phyloP scores from a whole-genome alignment of 345 rosid genomes.

The Microcos paniculata region DNA sequence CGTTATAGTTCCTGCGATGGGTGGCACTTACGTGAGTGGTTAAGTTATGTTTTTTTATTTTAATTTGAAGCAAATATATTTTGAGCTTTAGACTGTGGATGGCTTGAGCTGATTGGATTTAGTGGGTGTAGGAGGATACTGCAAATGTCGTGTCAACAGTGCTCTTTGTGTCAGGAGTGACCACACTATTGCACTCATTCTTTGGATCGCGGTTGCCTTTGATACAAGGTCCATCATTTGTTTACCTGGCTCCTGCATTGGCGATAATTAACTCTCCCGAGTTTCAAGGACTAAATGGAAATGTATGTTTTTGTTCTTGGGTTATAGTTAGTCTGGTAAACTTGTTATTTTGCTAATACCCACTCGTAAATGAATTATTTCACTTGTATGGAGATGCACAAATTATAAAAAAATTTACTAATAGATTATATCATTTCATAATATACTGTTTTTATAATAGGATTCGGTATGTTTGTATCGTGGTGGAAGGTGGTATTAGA shows the following conservation, averaged over 20 bases:
- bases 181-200: slow-evolving; percentile 80
- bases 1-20: slow-evolving; percentile 98
- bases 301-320: slow-evolving; percentile 46
- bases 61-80: neutral
- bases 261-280: slow-evolving; percentile 87
- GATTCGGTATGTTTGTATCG: neutral
- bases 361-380: neutral
- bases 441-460: neutral
- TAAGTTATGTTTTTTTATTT: slow-evolving; percentile 5
- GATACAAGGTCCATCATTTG: slow-evolving; percentile 94
- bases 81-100: neutral
- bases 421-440: neutral
- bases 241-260: slow-evolving; percentile 87
- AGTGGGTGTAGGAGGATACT: slow-evolving; percentile 79
- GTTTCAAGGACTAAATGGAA: slow-evolving; percentile 86
- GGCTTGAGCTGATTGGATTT: slow-evolving; percentile 39
- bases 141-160: slow-evolving; percentile 84
- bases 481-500: slow-evolving; percentile 28
- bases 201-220: slow-evolving; percentile 95
- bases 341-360: neutral
- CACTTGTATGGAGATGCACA: neutral
- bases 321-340: neutral
- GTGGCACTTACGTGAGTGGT: slow-evolving; percentile 81
- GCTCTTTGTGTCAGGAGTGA: slow-evolving; percentile 83
- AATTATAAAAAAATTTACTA: neutral